Evolutionary conservation across 768 basidiomycete genomes (phyloP).

Genomic region (Termitomyces sp.): DNA sequence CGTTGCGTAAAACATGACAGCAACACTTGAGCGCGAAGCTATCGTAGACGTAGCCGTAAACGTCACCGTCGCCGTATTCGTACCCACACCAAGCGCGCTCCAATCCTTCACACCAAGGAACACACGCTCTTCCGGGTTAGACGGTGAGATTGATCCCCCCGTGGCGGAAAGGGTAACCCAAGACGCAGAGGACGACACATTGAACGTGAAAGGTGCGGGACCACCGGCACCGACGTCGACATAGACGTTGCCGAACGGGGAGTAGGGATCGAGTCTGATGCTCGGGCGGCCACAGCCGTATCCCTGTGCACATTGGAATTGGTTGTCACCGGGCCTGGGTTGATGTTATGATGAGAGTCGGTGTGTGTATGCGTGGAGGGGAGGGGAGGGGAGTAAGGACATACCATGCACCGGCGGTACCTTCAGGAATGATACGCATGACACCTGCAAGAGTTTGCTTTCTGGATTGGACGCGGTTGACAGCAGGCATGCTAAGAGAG

Average conservation of each 20-base stretch:
- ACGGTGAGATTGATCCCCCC: slow-evolving; percentile 44
- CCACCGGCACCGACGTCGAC: slow-evolving; percentile 62
- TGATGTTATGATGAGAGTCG: background rate
- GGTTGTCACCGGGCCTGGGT: slow-evolving; percentile 62
- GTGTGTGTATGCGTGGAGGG: background rate
- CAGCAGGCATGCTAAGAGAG: slow-evolving; percentile 40
- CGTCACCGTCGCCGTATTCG: slow-evolving; percentile 32
- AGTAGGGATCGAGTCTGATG: slow-evolving; percentile 51
- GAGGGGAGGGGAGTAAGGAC: background rate
- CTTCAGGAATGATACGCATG: slow-evolving; percentile 61
- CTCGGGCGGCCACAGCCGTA: slow-evolving; percentile 47
- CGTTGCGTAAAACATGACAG: slow-evolving; percentile 28
- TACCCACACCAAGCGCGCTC: slow-evolving; percentile 37
- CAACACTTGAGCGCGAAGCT: slow-evolving; percentile 28
- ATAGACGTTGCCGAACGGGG: slow-evolving; percentile 46
- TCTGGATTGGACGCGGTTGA: slow-evolving; percentile 45
- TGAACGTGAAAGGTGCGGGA: slow-evolving; percentile 51
- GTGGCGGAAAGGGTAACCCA: slow-evolving; percentile 48
- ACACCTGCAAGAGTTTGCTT: slow-evolving; percentile 57
- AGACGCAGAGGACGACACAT: slow-evolving; percentile 37
- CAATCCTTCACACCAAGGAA: slow-evolving; percentile 53
- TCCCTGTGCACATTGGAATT: slow-evolving; percentile 44
- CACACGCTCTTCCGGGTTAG: slow-evolving; percentile 45
- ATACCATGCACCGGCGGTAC: slow-evolving; percentile 55
- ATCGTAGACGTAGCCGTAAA: slow-evolving; percentile 41